A percentile compares a stretch with the other conserved stretches of the same genome.
Evolutionary conservation across 176 grass and related monocot species (phyloP).

Genomic region (Cenchrus fungigraminus): DNA sequence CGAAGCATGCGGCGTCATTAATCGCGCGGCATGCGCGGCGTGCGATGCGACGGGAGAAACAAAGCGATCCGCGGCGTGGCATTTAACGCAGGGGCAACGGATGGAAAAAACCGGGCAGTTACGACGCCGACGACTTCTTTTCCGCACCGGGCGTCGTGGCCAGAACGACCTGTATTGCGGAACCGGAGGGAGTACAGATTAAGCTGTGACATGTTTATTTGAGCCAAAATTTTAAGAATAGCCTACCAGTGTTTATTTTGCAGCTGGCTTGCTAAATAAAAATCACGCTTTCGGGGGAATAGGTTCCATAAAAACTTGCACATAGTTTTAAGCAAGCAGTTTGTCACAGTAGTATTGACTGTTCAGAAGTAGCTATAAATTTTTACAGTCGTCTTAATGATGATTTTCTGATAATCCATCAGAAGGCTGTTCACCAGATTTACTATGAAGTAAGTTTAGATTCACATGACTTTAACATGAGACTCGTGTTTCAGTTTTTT

Average conservation of each 20-base stretch:
- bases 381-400: conserved; percentile 9
- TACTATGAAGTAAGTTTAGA: neutral
- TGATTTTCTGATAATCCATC: conserved; percentile 15
- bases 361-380: neutral
- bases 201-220: neutral
- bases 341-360: neutral
- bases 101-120: too few species aligned
- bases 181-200: too few species aligned
- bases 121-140: too few species aligned
- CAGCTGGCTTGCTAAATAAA: conserved; percentile 27
- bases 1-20: too few species aligned
- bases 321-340: neutral
- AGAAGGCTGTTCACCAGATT: neutral
- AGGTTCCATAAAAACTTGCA: neutral
- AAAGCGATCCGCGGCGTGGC: too few species aligned
- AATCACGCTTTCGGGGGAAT: neutral
- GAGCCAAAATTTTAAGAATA: neutral
- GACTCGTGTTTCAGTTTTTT: conserved; percentile 3
- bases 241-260: neutral
- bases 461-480: neutral
- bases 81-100: too few species aligned
- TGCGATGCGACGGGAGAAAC: too few species aligned
- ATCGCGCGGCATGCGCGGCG: too few species aligned
- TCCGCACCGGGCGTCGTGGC: too few species aligned
- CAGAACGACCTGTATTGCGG: too few species aligned